phyloP scores from a whole-genome alignment of 2,329 filamentous ascomycete genomes.

The Chrysoporthe cubensis region DNA sequence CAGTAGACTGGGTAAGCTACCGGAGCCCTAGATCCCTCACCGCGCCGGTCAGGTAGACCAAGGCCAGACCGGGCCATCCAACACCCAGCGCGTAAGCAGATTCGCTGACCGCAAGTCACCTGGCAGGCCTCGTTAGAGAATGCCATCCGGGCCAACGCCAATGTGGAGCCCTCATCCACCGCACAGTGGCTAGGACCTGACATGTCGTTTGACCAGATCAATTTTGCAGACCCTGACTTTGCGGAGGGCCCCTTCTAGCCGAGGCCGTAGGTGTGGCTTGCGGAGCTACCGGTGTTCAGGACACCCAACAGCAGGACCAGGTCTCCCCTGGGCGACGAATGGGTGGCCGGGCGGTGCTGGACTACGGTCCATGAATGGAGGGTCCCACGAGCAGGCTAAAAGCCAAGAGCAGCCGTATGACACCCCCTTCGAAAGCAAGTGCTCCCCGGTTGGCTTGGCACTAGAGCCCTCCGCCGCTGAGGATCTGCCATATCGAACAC shows the following conservation, averaged over 20 bases:
- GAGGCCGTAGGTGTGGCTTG: not conserved
- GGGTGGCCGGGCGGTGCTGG: conserved; percentile 4
- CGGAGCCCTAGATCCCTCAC: not conserved
- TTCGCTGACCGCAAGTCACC: conserved; percentile 12
- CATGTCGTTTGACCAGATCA: conserved; percentile 17
- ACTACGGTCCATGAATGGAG: not conserved
- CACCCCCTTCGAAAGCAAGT: not conserved
- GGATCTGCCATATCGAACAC: not conserved
- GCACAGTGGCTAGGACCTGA: conserved; percentile 20
- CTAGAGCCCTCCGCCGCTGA: not conserved
- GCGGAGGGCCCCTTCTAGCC: conserved; percentile 6
- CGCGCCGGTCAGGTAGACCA: not conserved
- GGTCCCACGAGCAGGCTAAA: conserved; percentile 13
- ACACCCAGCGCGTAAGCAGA: not conserved
- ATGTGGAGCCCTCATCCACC: conserved; percentile 9
- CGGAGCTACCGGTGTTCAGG: not conserved
- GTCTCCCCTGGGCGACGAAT: not conserved
- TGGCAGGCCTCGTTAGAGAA: conserved; percentile 19
- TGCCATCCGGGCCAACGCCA: conserved; percentile 22
- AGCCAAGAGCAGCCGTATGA: conserved; percentile 8
- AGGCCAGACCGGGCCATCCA: not conserved
- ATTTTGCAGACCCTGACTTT: conserved; percentile 17
- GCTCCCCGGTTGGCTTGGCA: conserved; percentile 1
- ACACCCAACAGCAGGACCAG: not conserved
- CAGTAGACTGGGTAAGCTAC: conserved; percentile 20